phyloP scores from a whole-genome alignment of 1,284 basidiomycete genomes.

The Irpex sp. region DNA sequence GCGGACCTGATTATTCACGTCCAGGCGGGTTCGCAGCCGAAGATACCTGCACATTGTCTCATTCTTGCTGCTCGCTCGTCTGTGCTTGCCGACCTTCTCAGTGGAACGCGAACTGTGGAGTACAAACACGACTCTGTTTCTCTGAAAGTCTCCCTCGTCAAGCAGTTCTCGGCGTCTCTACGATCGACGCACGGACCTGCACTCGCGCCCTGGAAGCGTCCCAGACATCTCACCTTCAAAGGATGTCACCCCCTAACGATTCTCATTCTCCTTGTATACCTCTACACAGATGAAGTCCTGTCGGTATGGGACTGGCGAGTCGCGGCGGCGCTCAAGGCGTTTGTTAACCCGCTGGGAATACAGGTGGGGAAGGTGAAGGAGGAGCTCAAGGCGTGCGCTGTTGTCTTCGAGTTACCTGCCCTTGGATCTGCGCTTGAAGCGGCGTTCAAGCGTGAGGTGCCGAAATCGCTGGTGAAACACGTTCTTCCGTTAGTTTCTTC shows the following conservation, averaged over 20 bases:
- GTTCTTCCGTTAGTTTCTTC: constrained; percentile 30
- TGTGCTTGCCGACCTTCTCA: constrained; percentile 43
- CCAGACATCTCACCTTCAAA: constrained; percentile 35
- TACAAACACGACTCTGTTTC: background rate
- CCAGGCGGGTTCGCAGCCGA: constrained; percentile 18
- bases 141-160: constrained; percentile 8
- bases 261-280: constrained; percentile 79
- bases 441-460: constrained; percentile 45
- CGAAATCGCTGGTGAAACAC: constrained; percentile 44
- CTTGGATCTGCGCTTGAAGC: constrained; percentile 54
- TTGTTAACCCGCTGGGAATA: constrained; percentile 30
- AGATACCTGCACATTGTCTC: constrained; percentile 65
- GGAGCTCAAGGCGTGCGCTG: constrained; percentile 58
- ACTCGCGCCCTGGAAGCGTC: constrained; percentile 7
- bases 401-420: constrained; percentile 49
- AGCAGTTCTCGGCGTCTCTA: constrained; percentile 20
- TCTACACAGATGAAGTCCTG: constrained; percentile 82
- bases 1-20: constrained; percentile 61
- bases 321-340: constrained; percentile 23
- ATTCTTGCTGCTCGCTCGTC: constrained; percentile 63
- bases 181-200: background rate
- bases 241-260: constrained; percentile 65
- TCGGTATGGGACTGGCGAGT: constrained; percentile 87
- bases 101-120: constrained; percentile 22
- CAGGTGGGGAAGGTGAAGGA: constrained; percentile 50